Evolutionary conservation across 148 eudicot species (phyloP), one percentile per base, ranked within the genome.

Genomic region (Rhododendron kiyosumense): DNA sequence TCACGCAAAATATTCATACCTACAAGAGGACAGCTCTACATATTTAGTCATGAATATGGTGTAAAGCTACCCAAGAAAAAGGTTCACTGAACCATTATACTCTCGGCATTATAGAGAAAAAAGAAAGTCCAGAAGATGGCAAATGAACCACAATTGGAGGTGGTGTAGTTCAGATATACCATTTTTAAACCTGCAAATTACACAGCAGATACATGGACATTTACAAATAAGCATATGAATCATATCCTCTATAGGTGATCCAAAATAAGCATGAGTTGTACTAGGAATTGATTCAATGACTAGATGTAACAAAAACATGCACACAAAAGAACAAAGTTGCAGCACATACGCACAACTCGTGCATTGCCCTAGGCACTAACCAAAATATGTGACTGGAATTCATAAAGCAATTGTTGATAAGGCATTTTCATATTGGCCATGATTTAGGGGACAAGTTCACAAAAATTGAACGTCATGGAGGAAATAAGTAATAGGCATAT

Each of bases 1-100:
- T 97, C 99, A 79, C 96, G 95, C 84, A 90, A 83, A 81, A 89
- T 80, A 89, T 93, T 90, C 84, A 92, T 82, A 87, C 92, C 99
- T 97, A 85, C 81, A 90, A 85, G 69, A 84, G 78, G 63, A 79
- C 69, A 88, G 18, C 51, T 59, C 2, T n/a, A 84, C 46, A 81
- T 17, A 83, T 38, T 14, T 4, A 20, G 48, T 65, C 71, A 59
- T 20, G 36, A 83, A 34, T 34, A 52, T 65, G 52, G n/a, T 67
- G 75, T 34, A 22, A 46, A 79, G 30, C 59, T 51, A 75, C 49
- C 63, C 14, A 59, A 38, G 73, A 82, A 63, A 78, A 36, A 5
- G 41, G 22, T 54, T 86, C 26, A 81, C 69, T 2, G 61, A 36
- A 45, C 34, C 51, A 51, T 71, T 32, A 49, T 67, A 52, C 36